Percentiles rank a stretch among this genome's conserved stretches.
These are phyloP conservation scores for Russula brevipes DNA, from an alignment of 768 basidiomycete genomes.

Conservation along the genomic window DNA sequence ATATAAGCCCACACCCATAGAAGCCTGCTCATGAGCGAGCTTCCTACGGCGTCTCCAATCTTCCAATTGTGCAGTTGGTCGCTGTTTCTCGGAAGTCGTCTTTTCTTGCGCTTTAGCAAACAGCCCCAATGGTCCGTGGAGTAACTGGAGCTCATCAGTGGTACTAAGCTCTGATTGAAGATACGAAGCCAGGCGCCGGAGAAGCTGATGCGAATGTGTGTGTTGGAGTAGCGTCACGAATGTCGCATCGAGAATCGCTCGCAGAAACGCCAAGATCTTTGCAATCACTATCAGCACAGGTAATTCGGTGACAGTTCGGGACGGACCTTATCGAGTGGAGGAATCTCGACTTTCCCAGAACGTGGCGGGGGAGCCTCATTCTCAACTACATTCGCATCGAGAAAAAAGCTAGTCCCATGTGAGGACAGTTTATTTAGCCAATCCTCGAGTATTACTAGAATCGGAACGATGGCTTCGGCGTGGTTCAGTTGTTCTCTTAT, in stretches of 20 bases:
- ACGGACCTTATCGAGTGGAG: conserved; percentile 18
- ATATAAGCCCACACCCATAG: conserved; percentile 57
- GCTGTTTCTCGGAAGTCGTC: conserved; percentile 39
- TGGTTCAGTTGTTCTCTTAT: conserved; percentile 47
- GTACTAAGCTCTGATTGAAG: conserved; percentile 53
- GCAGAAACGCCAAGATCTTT: conserved; percentile 57
- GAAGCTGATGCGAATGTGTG: conserved; percentile 49
- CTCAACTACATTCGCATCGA: conserved; percentile 38
- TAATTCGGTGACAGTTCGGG: conserved; percentile 19
- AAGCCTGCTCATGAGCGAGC: conserved; percentile 47
- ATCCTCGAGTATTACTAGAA: conserved; percentile 44
- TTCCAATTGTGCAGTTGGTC: conserved; percentile 21
- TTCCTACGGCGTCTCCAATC: conserved; percentile 42
- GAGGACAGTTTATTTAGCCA: conserved; percentile 43
- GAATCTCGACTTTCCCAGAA: conserved; percentile 35
- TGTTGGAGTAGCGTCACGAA: conserved; percentile 66
- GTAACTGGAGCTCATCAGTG: conserved; percentile 45
- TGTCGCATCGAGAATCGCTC: conserved; percentile 64
- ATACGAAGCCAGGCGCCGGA: conserved; percentile 46
- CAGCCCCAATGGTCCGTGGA: conserved; percentile 58
- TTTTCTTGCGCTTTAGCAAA: conserved; percentile 55
- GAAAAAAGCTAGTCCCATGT: conserved; percentile 28
- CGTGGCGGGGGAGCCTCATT: conserved; percentile 23
- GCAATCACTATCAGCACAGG: not conserved
- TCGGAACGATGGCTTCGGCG: conserved; percentile 42